phyloP scores from a whole-genome alignment of 768 basidiomycete species.

The Strobilomyces dryophilus region DNA sequence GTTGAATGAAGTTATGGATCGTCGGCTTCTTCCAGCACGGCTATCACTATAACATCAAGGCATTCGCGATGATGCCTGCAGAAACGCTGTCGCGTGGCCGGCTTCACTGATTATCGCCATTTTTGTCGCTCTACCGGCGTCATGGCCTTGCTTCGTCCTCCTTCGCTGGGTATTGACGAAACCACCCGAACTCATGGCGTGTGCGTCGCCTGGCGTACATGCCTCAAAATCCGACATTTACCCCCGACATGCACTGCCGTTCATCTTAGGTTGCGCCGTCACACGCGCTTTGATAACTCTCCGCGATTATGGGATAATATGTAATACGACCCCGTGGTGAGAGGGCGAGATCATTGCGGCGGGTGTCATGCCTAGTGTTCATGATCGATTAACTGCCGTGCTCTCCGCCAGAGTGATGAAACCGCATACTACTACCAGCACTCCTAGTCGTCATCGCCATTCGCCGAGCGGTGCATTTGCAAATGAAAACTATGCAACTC shows the following conservation, averaged over 20 bases:
- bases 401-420: constrained; percentile 21
- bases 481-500: constrained; percentile 20
- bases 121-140: background rate
- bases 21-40: background rate
- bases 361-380: constrained; percentile 14
- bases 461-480: constrained; percentile 15
- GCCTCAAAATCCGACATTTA: constrained; percentile 12
- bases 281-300: constrained; percentile 19
- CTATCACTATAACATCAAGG: constrained; percentile 1
- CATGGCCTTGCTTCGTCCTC: constrained; percentile 24
- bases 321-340: constrained; percentile 26
- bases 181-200: constrained; percentile 17
- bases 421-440: constrained; percentile 20
- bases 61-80: constrained; percentile 1
- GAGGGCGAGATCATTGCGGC: constrained; percentile 20
- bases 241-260: constrained; percentile 16
- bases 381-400: constrained; percentile 20
- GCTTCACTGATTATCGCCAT: constrained; percentile 9
- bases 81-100: constrained; percentile 4
- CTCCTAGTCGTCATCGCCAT: constrained; percentile 21
- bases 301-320: constrained; percentile 24
- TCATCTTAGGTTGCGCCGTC: constrained; percentile 19
- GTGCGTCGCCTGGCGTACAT: constrained; percentile 23
- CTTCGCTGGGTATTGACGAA: constrained; percentile 14
- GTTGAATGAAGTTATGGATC: background rate